Evolutionary conservation across 768 basidiomycete species (phyloP).

Genomic region (Termitomyces eurrhizus): DNA sequence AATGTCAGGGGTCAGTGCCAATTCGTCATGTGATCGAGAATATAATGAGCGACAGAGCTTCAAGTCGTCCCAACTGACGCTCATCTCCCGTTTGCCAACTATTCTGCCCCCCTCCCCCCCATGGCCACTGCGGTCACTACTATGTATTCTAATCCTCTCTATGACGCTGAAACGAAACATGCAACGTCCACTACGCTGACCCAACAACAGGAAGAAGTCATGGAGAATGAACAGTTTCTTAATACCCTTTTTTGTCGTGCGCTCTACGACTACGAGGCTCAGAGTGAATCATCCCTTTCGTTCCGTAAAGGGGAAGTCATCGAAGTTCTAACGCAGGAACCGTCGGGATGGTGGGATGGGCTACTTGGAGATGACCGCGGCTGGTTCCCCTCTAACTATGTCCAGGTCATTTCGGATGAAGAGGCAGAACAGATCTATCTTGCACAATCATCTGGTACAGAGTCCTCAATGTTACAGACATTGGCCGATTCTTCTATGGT

Average conservation of each 20-base stretch:
- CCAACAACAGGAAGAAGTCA: constrained; percentile 30
- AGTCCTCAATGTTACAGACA: constrained; percentile 20
- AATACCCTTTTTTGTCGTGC: constrained; percentile 83
- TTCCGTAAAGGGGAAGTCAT: constrained; percentile 88
- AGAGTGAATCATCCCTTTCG: constrained; percentile 84
- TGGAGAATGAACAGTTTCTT: constrained; percentile 61
- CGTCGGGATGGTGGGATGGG: constrained; percentile 99
- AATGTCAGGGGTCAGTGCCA: no score
- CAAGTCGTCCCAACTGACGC: constrained; percentile 9
- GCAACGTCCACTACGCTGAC: constrained; percentile 13
- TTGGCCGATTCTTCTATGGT: constrained; percentile 31
- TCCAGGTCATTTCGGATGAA: constrained; percentile 70
- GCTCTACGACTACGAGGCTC: constrained; percentile 86
- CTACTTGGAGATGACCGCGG: constrained; percentile 85
- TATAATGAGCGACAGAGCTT: constrained; percentile 6
- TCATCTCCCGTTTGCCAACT: constrained; percentile 7
- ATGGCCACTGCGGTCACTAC: constrained; percentile 31
- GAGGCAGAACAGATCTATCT: constrained; percentile 70
- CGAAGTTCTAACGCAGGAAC: constrained; percentile 86
- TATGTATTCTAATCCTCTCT: constrained; percentile 21
- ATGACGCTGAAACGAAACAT: constrained; percentile 18
- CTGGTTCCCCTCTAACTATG: constrained; percentile 98
- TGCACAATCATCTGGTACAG: constrained; percentile 40
- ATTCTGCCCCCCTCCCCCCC: constrained; percentile 7
- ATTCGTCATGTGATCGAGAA: constrained; percentile 10